Conservation (phyloP, 371 early-diverging fungal genomes). For the Catenaria anguillulae region DNA sequence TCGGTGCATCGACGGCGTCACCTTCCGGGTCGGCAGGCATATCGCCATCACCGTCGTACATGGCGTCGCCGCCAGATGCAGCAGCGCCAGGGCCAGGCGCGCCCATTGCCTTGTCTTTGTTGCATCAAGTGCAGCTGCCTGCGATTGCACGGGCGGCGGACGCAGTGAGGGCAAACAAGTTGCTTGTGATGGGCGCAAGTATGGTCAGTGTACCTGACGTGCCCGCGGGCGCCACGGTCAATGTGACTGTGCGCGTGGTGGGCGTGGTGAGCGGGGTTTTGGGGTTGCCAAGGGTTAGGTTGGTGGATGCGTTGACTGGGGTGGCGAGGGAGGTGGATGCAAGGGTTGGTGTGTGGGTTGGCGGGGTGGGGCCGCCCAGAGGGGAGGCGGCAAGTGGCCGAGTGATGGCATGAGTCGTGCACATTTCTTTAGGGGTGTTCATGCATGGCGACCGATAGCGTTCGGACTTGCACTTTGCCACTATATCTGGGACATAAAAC, state of each 20-base stretch:
- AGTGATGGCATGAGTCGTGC: too few relatives aligned
- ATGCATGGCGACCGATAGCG: too few relatives aligned
- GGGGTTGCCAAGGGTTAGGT: not conserved
- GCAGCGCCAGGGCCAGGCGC: not conserved
- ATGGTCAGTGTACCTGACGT: not conserved
- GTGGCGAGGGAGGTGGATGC: not conserved
- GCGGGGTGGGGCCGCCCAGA: too few relatives aligned
- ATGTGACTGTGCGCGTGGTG: not conserved
- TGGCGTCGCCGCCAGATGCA: too few relatives aligned
- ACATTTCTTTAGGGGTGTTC: too few relatives aligned
- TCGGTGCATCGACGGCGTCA: too few relatives aligned
- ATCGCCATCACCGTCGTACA: too few relatives aligned
- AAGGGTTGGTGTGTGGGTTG: not conserved
- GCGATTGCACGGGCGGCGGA: not conserved
- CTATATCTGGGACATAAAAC: too few relatives aligned
- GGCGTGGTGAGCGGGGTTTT: not conserved
- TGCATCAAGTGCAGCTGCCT: not conserved
- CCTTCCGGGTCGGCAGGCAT: too few relatives aligned
- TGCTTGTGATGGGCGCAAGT: not conserved
- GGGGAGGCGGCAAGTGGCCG: too few relatives aligned
- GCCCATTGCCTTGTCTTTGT: not conserved
- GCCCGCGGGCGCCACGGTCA: not conserved
- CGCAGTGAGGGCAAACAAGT: not conserved
- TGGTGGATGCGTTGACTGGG: not conserved
- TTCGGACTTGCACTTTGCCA: too few relatives aligned